These are phyloP conservation scores for Melampsora medusae DNA, from an alignment of 1,284 basidiomycete species.

Conservation along the genomic window DNA sequence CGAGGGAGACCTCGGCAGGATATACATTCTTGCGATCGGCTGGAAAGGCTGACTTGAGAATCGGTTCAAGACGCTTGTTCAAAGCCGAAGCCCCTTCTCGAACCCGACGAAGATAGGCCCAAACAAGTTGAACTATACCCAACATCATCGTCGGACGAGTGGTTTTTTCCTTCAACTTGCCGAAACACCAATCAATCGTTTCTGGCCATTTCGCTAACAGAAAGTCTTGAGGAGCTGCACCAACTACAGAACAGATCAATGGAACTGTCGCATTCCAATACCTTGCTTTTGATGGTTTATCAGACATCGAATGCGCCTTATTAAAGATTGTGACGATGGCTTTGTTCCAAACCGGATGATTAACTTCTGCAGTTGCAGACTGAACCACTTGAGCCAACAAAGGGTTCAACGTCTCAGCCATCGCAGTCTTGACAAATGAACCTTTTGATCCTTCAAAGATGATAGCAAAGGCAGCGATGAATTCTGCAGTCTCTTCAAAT, in stretches of 20 bases:
- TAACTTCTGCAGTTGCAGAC: slow-evolving; percentile 93
- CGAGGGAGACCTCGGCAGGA: slow-evolving; percentile 72
- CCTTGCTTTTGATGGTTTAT: slow-evolving; percentile 67
- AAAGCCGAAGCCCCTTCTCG: slow-evolving; percentile 77
- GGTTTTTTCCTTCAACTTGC: slow-evolving; percentile 65
- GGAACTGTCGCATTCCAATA: slow-evolving; percentile 89
- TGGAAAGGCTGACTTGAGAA: slow-evolving; percentile 79
- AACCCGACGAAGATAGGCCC: slow-evolving; percentile 92
- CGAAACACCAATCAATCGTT: slow-evolving; percentile 18
- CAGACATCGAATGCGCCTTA: slow-evolving; percentile 79
- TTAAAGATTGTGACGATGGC: slow-evolving; percentile 82
- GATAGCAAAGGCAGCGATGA: slow-evolving; percentile 75
- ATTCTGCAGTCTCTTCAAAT: slow-evolving; percentile 90
- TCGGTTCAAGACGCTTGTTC: slow-evolving; percentile 70
- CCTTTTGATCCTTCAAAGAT: slow-evolving; percentile 84
- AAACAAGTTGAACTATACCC: slow-evolving; percentile 76
- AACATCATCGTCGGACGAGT: slow-evolving; percentile 74
- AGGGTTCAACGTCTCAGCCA: slow-evolving; percentile 76
- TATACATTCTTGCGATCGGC: slow-evolving; percentile 65
- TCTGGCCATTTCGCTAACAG: slow-evolving; percentile 76
- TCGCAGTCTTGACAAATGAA: slow-evolving; percentile 74
- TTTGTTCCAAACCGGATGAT: slow-evolving; percentile 89
- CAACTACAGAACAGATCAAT: slow-evolving; percentile 75
- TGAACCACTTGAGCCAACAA: slow-evolving; percentile 58
- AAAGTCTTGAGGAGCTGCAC: slow-evolving; percentile 79